Conservation (phyloP, 495 filamentous ascomycete genomes). For the Lasiosphaeris hirsuta region DNA sequence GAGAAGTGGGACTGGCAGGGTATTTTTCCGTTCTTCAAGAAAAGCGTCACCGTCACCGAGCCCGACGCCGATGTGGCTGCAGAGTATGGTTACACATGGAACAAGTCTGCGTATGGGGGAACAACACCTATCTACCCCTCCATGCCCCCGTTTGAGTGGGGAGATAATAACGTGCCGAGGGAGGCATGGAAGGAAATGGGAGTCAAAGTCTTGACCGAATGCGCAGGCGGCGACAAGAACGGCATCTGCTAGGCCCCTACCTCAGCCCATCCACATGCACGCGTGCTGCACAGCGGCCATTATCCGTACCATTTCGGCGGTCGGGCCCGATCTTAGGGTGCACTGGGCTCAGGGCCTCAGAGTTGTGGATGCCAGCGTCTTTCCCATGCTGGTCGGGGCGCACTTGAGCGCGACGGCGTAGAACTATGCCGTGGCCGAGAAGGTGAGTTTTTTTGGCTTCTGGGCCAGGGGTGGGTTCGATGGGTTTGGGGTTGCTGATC, state of each 20-base stretch:
- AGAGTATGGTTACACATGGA: neutral
- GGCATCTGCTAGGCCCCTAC: too few species aligned
- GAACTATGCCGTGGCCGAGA: slow-evolving; percentile 23
- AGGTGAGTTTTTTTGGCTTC: slow-evolving; percentile 11
- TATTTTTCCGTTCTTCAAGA: slow-evolving; percentile 8
- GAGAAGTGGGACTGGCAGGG: neutral
- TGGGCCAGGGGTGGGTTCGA: neutral
- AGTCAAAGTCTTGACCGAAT: neutral
- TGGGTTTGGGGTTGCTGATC: neutral
- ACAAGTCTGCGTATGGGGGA: neutral
- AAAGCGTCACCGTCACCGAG: slow-evolving; percentile 6
- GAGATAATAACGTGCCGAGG: neutral
- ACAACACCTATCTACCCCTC: neutral
- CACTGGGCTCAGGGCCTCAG: slow-evolving; percentile 31
- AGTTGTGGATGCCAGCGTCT: slow-evolving; percentile 59
- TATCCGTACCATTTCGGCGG: slow-evolving; percentile 13
- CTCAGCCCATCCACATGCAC: neutral
- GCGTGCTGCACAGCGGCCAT: slow-evolving; percentile 12
- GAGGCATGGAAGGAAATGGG: neutral
- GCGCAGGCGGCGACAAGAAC: neutral
- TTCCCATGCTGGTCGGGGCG: slow-evolving; percentile 46
- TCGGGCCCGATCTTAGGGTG: slow-evolving; percentile 43
- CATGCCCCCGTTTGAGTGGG: neutral
- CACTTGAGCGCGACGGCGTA: slow-evolving; percentile 15
- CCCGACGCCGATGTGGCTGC: neutral